phyloP scores from a whole-genome alignment of 768 basidiomycete species.

The Saitozyma sp. region DNA sequence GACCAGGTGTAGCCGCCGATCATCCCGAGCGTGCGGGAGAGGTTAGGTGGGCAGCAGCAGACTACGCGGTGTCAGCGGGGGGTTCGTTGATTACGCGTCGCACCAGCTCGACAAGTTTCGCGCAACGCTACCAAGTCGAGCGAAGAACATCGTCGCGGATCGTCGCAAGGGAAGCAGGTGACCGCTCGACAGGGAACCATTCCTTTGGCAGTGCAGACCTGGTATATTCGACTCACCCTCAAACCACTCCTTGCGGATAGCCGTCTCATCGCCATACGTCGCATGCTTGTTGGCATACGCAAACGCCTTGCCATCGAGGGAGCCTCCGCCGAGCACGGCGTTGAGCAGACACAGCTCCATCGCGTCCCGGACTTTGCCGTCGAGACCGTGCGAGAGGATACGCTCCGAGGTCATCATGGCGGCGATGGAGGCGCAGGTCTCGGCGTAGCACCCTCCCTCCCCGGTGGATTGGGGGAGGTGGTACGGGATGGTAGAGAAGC shows the following conservation, averaged over 20 bases:
- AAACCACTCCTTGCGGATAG: constrained; percentile 29
- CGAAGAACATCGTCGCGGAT: background rate
- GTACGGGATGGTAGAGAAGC: constrained; percentile 28
- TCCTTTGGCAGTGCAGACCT: no score
- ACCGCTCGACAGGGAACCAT: background rate
- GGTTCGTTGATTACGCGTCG: no score
- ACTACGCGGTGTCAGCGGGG: constrained; percentile 10
- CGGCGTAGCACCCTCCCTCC: constrained; percentile 36
- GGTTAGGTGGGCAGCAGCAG: constrained; percentile 36
- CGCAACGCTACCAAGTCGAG: no score
- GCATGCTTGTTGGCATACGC: constrained; percentile 29
- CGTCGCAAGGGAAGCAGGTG: background rate
- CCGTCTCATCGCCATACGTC: constrained; percentile 27
- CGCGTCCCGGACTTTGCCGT: constrained; percentile 24
- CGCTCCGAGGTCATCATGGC: constrained; percentile 32
- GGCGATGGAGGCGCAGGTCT: constrained; percentile 38
- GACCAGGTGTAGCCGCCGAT: constrained; percentile 33
- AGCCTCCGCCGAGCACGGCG: constrained; percentile 28
- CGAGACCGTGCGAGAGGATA: constrained; percentile 17
- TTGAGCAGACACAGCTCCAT: constrained; percentile 29
- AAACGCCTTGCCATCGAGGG: constrained; percentile 27
- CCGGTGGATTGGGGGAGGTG: constrained; percentile 17
- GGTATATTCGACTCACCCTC: constrained; percentile 7
- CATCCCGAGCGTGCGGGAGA: constrained; percentile 31
- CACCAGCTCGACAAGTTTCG: no score